These are phyloP conservation scores for Zancudomyces culisetae DNA, from an alignment of 371 early-diverging fungal species.

Conservation along the genomic window DNA sequence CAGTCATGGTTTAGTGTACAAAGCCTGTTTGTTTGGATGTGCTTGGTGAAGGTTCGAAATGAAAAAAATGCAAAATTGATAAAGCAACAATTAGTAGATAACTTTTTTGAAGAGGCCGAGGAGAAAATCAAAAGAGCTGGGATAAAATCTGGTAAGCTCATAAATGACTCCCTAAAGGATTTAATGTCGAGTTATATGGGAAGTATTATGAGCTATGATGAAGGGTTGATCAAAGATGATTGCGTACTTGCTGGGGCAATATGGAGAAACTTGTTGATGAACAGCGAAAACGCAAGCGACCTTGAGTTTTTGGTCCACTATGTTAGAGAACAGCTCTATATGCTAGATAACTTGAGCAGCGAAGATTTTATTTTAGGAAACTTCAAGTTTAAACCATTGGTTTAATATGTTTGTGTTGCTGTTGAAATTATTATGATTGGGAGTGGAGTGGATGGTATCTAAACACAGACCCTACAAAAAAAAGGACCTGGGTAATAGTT, in stretches of 20 bases:
- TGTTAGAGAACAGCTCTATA: slow-evolving; percentile 9
- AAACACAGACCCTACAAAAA: no score
- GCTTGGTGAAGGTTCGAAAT: slow-evolving; percentile 61
- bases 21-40: slow-evolving; percentile 83
- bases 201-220: slow-evolving; percentile 78
- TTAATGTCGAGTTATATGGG: slow-evolving; percentile 73
- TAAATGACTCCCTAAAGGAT: slow-evolving; percentile 55
- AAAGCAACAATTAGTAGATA: slow-evolving; percentile 72
- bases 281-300: slow-evolving; percentile 9
- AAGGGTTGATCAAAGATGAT: slow-evolving; percentile 77
- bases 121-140: slow-evolving; percentile 42
- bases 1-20: slow-evolving; percentile 89
- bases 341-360: slow-evolving; percentile 8
- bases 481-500: no score
- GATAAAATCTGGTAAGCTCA: slow-evolving; percentile 45
- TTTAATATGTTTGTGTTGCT: no score
- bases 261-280: slow-evolving; percentile 60
- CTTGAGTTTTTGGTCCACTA: slow-evolving; percentile 10
- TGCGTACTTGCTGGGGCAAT: slow-evolving; percentile 80
- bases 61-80: slow-evolving; percentile 49
- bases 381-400: slow-evolving; percentile 18
- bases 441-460: no score
- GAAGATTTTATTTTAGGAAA: slow-evolving; percentile 8
- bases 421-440: no score
- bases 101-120: slow-evolving; percentile 79